These are phyloP conservation scores for Penicillium lagena DNA, from an alignment of 495 filamentous ascomycete genomes.

Conservation along the genomic window DNA sequence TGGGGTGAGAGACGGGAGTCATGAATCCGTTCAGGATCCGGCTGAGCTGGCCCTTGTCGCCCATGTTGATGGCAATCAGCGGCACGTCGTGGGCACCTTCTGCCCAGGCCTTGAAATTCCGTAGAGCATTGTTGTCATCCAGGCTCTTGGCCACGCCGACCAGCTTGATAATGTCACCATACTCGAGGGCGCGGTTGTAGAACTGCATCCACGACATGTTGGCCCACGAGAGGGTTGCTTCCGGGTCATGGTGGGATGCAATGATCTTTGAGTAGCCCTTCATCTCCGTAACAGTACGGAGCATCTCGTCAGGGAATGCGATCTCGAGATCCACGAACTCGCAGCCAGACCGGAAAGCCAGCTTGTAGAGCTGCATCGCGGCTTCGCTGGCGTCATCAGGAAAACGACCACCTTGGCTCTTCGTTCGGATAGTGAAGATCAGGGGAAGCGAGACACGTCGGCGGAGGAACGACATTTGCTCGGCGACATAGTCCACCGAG, in stretches of 20 bases:
- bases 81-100: constrained; percentile 64
- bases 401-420: constrained; percentile 82
- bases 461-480: constrained; percentile 76
- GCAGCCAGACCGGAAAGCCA: constrained; percentile 73
- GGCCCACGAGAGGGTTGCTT: constrained; percentile 72
- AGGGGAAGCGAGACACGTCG: constrained; percentile 71
- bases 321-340: constrained; percentile 96
- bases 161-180: constrained; percentile 91
- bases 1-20: constrained; percentile 91
- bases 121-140: constrained; percentile 80
- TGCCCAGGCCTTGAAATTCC: constrained; percentile 75
- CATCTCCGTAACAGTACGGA: constrained; percentile 56
- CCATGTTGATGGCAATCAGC: constrained; percentile 96
- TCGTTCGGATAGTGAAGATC: constrained; percentile 88
- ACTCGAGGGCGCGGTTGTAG: constrained; percentile 81
- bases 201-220: constrained; percentile 81
- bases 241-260: constrained; percentile 89
- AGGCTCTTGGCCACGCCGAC: constrained; percentile 73
- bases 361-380: constrained; percentile 65
- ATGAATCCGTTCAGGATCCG: constrained; percentile 87
- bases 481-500: constrained; percentile 65
- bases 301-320: constrained; percentile 67
- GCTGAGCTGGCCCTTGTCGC: constrained; percentile 77
- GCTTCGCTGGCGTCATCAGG: constrained; percentile 67
- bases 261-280: constrained; percentile 79